Evolutionary conservation across 2,329 filamentous ascomycete species (phyloP), one percentile per base, ranked within the genome.

Genomic region (Fusarium subtropicale): DNA sequence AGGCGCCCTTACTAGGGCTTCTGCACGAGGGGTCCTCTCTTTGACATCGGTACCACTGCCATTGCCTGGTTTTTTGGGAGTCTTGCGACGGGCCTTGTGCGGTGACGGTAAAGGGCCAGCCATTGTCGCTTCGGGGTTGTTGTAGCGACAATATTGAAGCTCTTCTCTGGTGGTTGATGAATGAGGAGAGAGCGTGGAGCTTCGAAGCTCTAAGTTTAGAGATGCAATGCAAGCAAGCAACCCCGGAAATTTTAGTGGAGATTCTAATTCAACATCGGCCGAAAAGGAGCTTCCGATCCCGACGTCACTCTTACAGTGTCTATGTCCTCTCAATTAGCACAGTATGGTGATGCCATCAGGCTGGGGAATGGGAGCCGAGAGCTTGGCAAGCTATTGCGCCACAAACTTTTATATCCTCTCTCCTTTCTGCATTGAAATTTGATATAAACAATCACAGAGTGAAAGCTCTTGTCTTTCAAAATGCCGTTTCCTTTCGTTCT

Each of bases 401-500:
- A 52, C 59, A 60, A 58, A 44, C 30, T 47, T n/a, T 34, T 24
- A 30, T 48, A 20, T 54, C 45, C 33, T 54, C 30, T 50, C 38
- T 39, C n/a, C 11, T 39, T 50, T 18, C 7, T 54, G 36, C 39
- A 12, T 20, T 24, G 7, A 15, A 31, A 26, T 18, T 41, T 36
- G 24, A 41, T 51, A 50, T 54, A 44, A 18, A 38, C 20, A 42
- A 30, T 31, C 26, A 46, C 42, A 33, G 16, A 24, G 24, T 7
- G 16, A 28, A 24, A 18, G 4, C 15, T 12, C 36, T 22, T n/a
- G 42, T 71, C 12, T 26, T 13, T 13, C 5, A 81, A 74, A 42
- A 98, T 98, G 96, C 94, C 95, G 33, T 98, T 92, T 77, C 91
- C 92, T 15, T 97, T 97, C 76, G 82, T 88, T 13, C 88, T 98